These are phyloP conservation scores for Cyberlindnera mycetangii DNA, from an alignment of 805 yeast genomes.

Conservation along the genomic window DNA sequence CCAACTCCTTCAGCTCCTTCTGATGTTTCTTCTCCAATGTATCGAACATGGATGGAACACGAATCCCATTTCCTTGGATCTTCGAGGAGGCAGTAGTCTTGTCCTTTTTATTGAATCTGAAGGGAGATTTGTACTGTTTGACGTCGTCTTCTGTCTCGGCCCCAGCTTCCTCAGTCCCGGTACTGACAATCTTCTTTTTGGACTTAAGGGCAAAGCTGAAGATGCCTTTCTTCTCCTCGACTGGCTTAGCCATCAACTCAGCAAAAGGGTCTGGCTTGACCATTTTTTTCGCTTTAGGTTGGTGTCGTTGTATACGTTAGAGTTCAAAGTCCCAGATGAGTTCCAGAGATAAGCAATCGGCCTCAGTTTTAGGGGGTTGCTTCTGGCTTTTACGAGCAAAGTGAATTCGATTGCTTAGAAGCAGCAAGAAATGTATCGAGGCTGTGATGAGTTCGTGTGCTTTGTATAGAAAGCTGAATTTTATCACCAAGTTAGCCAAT, in stretches of 20 bases:
- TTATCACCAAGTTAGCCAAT: too few species aligned
- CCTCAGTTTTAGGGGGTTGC: too few species aligned
- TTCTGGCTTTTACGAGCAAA: too few species aligned
- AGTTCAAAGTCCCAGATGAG: not conserved
- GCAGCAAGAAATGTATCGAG: too few species aligned
- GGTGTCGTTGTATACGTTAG: not conserved
- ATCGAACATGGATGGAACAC: conserved; percentile 15
- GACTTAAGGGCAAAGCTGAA: conserved; percentile 18
- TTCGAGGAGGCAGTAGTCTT: conserved; percentile 3
- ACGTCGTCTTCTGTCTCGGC: conserved; percentile 2
- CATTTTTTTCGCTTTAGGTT: not conserved
- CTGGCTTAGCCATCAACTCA: conserved; percentile 10
- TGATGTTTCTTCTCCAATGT: conserved; percentile 18
- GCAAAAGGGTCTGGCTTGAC: conserved; percentile 17
- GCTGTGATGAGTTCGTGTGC: too few species aligned
- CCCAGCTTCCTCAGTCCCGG: conserved; percentile 1
- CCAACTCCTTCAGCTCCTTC: conserved; percentile 16
- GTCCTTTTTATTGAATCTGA: conserved; percentile 10
- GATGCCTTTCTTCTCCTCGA: conserved; percentile 17
- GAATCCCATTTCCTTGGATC: conserved; percentile 3
- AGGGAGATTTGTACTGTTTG: conserved; percentile 17
- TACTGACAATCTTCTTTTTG: conserved; percentile 8
- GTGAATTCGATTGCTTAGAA: too few species aligned
- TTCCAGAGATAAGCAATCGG: not conserved
- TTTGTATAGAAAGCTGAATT: too few species aligned